phyloP scores from a whole-genome alignment of 2,329 filamentous ascomycete genomes.

The Drechslera avenae region DNA sequence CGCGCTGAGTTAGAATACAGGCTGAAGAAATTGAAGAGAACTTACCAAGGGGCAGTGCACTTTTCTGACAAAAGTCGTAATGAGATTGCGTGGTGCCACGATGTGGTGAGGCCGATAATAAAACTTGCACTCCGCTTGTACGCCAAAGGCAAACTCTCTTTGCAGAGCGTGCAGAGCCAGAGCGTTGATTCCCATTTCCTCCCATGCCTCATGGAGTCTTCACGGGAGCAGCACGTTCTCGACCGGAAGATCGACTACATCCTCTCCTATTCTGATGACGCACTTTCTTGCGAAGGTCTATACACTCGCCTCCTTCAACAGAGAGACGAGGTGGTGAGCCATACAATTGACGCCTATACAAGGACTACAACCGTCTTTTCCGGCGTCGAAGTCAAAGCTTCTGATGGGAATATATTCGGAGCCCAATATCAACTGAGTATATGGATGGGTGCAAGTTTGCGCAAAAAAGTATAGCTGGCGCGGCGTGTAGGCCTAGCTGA shows the following conservation, averaged over 20 bases:
- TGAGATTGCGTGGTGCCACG: constrained; percentile 16
- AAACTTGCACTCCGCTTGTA: constrained; percentile 12
- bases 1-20: constrained; percentile 10
- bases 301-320: constrained; percentile 5
- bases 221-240: background rate
- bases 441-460: background rate
- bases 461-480: constrained; percentile 14
- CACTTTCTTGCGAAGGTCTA: constrained; percentile 1
- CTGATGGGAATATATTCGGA: constrained; percentile 8
- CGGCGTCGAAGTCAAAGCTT: constrained; percentile 9
- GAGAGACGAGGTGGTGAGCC: constrained; percentile 3
- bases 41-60: background rate
- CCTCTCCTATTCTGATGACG: constrained; percentile 9
- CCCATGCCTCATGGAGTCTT: background rate
- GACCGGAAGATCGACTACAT: constrained; percentile 9
- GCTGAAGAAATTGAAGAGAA: constrained; percentile 14
- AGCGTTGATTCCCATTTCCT: constrained; percentile 4
- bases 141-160: constrained; percentile 9
- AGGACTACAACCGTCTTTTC: constrained; percentile 14
- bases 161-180: constrained; percentile 11
- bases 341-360: constrained; percentile 14
- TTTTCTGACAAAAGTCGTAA: constrained; percentile 11
- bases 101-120: constrained; percentile 14
- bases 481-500: constrained; percentile 1
- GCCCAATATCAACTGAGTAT: constrained; percentile 15